phyloP scores from a whole-genome alignment of 2,329 filamentous ascomycete genomes.

The Monosporascus sp. region DNA sequence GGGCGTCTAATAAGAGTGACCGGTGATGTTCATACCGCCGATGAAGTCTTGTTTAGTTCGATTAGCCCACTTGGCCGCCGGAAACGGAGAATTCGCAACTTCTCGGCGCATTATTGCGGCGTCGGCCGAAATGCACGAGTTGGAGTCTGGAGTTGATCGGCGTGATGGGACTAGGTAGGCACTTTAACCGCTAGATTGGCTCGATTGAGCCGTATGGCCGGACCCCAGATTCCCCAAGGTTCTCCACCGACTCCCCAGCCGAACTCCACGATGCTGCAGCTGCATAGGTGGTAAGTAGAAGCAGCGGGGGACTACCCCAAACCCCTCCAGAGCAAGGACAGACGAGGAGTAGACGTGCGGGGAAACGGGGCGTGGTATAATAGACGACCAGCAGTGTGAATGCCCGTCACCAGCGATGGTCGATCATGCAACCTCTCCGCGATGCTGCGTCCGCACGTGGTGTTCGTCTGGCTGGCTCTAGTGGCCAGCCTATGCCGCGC shows the following conservation, averaged over 20 bases:
- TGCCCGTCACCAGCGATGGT: neutral
- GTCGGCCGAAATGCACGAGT: neutral
- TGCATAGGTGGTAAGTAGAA: neutral
- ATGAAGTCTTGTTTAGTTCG: no score
- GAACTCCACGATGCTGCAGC: neutral
- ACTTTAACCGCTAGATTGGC: neutral
- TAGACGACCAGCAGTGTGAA: neutral
- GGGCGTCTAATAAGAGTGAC: no score
- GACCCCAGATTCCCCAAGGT: neutral
- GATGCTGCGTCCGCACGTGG: neutral
- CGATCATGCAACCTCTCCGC: neutral
- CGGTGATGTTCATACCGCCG: no score
- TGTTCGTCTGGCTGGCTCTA: neutral
- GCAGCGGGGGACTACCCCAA: neutral
- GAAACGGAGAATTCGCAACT: neutral
- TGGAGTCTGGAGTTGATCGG: neutral
- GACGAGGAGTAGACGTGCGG: neutral
- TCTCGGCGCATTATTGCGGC: neutral
- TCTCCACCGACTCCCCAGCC: neutral
- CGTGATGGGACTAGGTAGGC: neutral
- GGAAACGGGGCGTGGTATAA: neutral
- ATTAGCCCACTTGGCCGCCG: no score
- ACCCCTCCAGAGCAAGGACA: neutral
- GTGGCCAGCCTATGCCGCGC: conserved; percentile 2
- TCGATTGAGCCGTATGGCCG: neutral